phyloP scores from a whole-genome alignment of 1,284 basidiomycete genomes.

The Sphaerobolus stellatus region DNA sequence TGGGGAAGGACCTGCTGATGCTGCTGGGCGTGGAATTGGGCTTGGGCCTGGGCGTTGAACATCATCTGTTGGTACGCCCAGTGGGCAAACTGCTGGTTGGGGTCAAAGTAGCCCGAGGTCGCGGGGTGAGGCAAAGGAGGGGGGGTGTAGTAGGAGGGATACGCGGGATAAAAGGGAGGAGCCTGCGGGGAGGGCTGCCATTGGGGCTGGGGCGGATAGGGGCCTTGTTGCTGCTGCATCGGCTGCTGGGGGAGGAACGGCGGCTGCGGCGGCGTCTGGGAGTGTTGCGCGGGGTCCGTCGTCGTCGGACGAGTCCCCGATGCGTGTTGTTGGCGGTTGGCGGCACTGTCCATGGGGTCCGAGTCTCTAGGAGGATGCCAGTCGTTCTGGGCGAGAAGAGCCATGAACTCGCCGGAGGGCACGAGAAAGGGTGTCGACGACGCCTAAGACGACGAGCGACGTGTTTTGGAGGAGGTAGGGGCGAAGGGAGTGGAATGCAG shows the following conservation, averaged over 20 bases:
- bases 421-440: neutral
- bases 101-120: conserved; percentile 64
- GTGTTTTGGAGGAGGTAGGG: conserved; percentile 13
- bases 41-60: conserved; percentile 48
- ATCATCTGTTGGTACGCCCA: conserved; percentile 89
- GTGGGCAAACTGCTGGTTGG: conserved; percentile 74
- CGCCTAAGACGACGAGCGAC: conserved; percentile 20
- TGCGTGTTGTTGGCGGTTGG: neutral
- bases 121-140: conserved; percentile 36
- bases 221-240: neutral
- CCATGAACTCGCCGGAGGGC: conserved; percentile 75
- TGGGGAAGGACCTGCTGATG: conserved; percentile 38
- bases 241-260: neutral
- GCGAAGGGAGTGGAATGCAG: neutral
- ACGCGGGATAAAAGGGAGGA: conserved; percentile 16
- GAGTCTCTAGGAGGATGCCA: conserved; percentile 62
- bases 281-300: neutral
- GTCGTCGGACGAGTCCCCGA: neutral
- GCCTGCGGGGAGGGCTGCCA: conserved; percentile 18
- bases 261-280: neutral
- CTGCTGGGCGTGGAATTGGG: conserved; percentile 43
- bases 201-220: neutral
- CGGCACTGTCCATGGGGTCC: neutral
- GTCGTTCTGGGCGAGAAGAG: conserved; percentile 70
- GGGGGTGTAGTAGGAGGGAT: conserved; percentile 15